Percentiles rank a stretch among this genome's conserved stretches.
Evolutionary conservation across 2,329 filamentous ascomycete genomes (phyloP).

Genomic region (Calonectria naviculata): DNA sequence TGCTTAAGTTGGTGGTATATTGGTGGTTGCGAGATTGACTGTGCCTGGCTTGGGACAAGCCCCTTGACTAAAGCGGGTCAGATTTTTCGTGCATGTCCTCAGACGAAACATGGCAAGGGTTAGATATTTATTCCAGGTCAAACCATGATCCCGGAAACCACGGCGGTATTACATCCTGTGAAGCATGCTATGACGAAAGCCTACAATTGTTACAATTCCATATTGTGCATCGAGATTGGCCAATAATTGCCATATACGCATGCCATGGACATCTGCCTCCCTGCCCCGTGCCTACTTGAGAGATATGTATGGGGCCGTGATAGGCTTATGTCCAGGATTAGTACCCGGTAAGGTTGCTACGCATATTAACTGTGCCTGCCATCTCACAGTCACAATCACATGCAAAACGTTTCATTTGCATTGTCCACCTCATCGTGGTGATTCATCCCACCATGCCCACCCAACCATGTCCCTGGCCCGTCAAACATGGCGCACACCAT

Average conservation of each 20-base stretch:
- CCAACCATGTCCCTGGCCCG: constrained; percentile 16
- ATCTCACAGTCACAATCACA: constrained; percentile 37
- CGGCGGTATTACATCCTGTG: background rate
- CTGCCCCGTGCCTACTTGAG: background rate
- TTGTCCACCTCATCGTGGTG: constrained; percentile 26
- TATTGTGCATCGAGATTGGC: background rate
- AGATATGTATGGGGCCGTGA: background rate
- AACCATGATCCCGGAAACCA: background rate
- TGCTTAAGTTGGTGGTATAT: background rate
- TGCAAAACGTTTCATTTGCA: constrained; percentile 39
- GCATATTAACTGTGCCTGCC: constrained; percentile 13
- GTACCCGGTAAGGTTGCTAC: constrained; percentile 23
- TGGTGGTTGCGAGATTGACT: background rate
- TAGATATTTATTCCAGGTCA: background rate
- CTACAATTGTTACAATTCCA: too few species aligned
- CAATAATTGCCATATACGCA: background rate
- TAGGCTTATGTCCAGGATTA: constrained; percentile 11
- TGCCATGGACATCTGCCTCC: background rate
- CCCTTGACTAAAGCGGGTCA: background rate
- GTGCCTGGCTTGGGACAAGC: background rate
- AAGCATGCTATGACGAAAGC: background rate
- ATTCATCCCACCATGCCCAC: constrained; percentile 8
- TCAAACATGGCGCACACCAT: constrained; percentile 33
- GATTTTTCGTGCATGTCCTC: background rate
- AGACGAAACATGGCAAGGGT: background rate